These are phyloP conservation scores for Leishmania amazonensis DNA, from an alignment of 208 protist species.

Conservation along the genomic window DNA sequence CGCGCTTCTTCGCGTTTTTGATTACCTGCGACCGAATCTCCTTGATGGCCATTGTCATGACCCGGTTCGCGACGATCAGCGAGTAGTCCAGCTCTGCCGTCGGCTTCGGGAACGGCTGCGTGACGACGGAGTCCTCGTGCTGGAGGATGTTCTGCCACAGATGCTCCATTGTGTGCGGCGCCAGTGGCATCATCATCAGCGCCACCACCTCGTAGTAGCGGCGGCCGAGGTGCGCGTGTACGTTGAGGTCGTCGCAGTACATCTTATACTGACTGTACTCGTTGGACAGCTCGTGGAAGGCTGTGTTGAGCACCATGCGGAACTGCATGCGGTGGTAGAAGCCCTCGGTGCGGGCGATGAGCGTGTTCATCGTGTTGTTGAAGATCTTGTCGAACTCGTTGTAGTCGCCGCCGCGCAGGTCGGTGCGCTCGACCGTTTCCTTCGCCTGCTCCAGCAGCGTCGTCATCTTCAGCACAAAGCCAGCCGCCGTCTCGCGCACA, in stretches of 20 bases:
- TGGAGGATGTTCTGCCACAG: constrained; percentile 93
- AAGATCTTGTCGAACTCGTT: constrained; percentile 95
- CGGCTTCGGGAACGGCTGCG: constrained; percentile 59
- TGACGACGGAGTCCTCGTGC: constrained; percentile 62
- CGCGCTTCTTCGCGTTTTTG: constrained; percentile 83
- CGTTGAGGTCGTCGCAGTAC: constrained; percentile 67
- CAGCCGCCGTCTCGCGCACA: constrained; percentile 91
- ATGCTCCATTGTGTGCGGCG: constrained; percentile 97
- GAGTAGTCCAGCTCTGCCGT: constrained; percentile 78
- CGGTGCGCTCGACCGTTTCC: constrained; percentile 42
- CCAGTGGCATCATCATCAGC: constrained; percentile 96
- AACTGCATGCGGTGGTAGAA: constrained; percentile 95
- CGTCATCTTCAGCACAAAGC: constrained; percentile 97
- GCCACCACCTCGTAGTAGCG: constrained; percentile 94
- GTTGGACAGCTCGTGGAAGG: constrained; percentile 95
- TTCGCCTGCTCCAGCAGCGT: constrained; percentile 95
- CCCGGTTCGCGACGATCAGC: constrained; percentile 66
- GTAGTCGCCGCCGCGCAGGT: constrained; percentile 60
- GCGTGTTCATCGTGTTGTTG: constrained; percentile 91
- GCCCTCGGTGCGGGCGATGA: constrained; percentile 85
- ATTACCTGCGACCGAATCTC: constrained; percentile 85
- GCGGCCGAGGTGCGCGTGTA: constrained; percentile 76
- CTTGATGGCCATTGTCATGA: constrained; percentile 86
- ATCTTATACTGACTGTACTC: constrained; percentile 95
- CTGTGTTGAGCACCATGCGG: constrained; percentile 94